Evolutionary conservation across 1,139 yeast species (phyloP).

Genomic region (Candida tropicalis): DNA sequence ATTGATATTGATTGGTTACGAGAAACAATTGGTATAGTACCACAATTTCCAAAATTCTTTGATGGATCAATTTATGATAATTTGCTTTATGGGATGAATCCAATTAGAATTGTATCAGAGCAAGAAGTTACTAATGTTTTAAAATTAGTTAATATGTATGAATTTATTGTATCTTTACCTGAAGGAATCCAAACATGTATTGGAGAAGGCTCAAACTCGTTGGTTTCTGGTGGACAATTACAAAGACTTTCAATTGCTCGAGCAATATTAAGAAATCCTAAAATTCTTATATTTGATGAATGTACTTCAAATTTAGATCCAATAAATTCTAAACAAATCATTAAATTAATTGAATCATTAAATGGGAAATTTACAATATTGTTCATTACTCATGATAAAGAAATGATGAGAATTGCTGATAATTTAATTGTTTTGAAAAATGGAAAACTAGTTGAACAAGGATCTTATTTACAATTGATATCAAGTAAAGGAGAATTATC

Average conservation of each 20-base stretch:
- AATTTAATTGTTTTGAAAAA: conserved; percentile 42
- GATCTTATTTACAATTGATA: conserved; percentile 19
- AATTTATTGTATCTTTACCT: conserved; percentile 55
- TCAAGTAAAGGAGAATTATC: conserved; percentile 21
- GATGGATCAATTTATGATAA: conserved; percentile 71
- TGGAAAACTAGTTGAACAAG: conserved; percentile 45
- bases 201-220: conserved; percentile 49
- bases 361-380: conserved; percentile 41
- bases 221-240: conserved; percentile 79
- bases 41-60: conserved; percentile 67
- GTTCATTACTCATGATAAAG: conserved; percentile 61
- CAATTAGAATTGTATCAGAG: conserved; percentile 25
- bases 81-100: conserved; percentile 59
- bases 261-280: conserved; percentile 65
- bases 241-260: conserved; percentile 79
- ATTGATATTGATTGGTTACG: conserved; percentile 55
- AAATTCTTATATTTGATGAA: conserved; percentile 70
- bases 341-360: conserved; percentile 42
- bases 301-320: conserved; percentile 80
- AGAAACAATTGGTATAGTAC: conserved; percentile 60
- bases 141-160: conserved; percentile 49
- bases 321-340: conserved; percentile 45
- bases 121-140: conserved; percentile 44
- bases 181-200: conserved; percentile 59
- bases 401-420: conserved; percentile 55